Evolutionary conservation across 2,329 filamentous ascomycete species (phyloP).

Genomic region (Exophiala sp.): DNA sequence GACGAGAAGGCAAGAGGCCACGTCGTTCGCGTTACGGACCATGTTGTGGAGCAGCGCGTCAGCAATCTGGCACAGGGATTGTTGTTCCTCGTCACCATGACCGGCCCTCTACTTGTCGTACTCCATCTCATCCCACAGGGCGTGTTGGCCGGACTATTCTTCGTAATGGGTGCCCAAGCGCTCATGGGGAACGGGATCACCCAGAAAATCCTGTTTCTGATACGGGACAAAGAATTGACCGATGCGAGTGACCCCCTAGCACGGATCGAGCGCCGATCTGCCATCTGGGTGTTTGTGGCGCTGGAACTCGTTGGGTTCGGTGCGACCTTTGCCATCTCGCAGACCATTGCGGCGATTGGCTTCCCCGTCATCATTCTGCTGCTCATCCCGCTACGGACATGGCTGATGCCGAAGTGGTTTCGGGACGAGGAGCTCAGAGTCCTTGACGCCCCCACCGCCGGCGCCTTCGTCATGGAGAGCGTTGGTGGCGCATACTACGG

Average conservation of each 20-base stretch:
- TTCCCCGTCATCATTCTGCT: slow-evolving; percentile 69
- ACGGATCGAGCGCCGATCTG: slow-evolving; percentile 53
- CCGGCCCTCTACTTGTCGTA: slow-evolving; percentile 64
- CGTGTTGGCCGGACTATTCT: slow-evolving; percentile 74
- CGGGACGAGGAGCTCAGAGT: slow-evolving; percentile 53
- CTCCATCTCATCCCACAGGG: slow-evolving; percentile 73
- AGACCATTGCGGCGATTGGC: slow-evolving; percentile 75
- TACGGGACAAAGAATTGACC: slow-evolving; percentile 59
- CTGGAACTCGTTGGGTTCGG: slow-evolving; percentile 66
- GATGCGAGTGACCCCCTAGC: slow-evolving; percentile 54
- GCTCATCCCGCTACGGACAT: slow-evolving; percentile 60
- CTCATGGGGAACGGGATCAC: slow-evolving; percentile 73
- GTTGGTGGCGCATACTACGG: slow-evolving; percentile 61
- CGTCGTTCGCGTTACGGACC: slow-evolving; percentile 55
- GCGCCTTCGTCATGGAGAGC: slow-evolving; percentile 68
- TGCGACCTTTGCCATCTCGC: slow-evolving; percentile 74
- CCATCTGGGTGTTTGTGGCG: slow-evolving; percentile 66
- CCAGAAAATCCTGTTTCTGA: slow-evolving; percentile 64
- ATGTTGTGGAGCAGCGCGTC: slow-evolving; percentile 62
- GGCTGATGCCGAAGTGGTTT: slow-evolving; percentile 59
- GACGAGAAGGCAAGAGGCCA: slow-evolving; percentile 54
- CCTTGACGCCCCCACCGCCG: slow-evolving; percentile 69
- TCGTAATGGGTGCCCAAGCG: slow-evolving; percentile 76
- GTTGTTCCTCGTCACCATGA: slow-evolving; percentile 72
- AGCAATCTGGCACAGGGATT: slow-evolving; percentile 74